Conservation (phyloP, 164 flowering plant genomes). For the grape (Vitis vinifera) region ASM3070453v1 NC_081805.1:23206501-23207000, state of each 20-base stretch:
- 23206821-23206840: too few species aligned
- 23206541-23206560: slow-evolving; percentile 61
- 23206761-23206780: background rate
- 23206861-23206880: too few species aligned
- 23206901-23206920: too few species aligned
- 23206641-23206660: slow-evolving; percentile 20
- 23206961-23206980: too few species aligned
- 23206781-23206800: too few species aligned
- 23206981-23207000: too few species aligned
- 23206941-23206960: too few species aligned
- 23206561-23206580: slow-evolving; percentile 78
- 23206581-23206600: slow-evolving; percentile 64
- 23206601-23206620: slow-evolving; percentile 68
- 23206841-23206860: too few species aligned
- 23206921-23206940: too few species aligned
- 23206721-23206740: background rate
- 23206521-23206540: slow-evolving; percentile 68
- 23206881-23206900: too few species aligned
- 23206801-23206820: too few species aligned
- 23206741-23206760: too few species aligned
- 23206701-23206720: background rate
- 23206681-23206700: slow-evolving; percentile 11
- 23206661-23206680: slow-evolving; percentile 7
- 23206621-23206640: slow-evolving; percentile 33
- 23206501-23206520: slow-evolving; percentile 77